Evolutionary conservation across 345 rosid genomes (phyloP).

Genomic region (Punica granatum): DNA sequence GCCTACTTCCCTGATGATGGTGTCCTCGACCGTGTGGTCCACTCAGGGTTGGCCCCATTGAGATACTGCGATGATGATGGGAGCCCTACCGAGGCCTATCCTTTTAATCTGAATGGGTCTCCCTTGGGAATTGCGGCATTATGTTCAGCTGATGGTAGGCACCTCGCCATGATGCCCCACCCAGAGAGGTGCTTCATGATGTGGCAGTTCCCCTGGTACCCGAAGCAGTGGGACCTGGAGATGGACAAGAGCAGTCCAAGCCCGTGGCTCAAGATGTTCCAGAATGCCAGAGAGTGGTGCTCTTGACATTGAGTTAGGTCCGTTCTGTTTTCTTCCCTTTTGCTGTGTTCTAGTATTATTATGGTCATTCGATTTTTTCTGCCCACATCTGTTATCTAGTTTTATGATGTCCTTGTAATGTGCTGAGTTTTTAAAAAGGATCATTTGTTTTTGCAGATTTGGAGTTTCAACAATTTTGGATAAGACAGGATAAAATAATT

Average conservation of each 20-base stretch:
- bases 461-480: no score
- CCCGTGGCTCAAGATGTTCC: conserved; percentile 94
- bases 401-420: fast-evolving
- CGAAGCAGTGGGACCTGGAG: conserved; percentile 70
- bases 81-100: conserved; percentile 68
- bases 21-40: conserved; percentile 60
- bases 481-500: no score
- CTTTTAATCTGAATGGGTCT: conserved; percentile 92
- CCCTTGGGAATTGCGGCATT: conserved; percentile 89
- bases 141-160: conserved; percentile 93
- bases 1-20: conserved; percentile 92
- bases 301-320: neutral
- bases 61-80: conserved; percentile 90
- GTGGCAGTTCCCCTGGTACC: conserved; percentile 99
- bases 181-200: conserved; percentile 97
- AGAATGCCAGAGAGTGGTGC: conserved; percentile 96
- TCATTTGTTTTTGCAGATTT: no score
- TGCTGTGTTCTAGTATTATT: neutral
- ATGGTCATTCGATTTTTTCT: neutral
- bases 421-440: no score
- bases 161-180: conserved; percentile 98
- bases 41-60: conserved; percentile 65
- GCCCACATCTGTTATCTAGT: neutral
- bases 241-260: conserved; percentile 85
- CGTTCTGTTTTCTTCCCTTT: neutral